Evolutionary conservation across 345 rosid species (phyloP).

Genomic region (Salix koriyanagi): DNA sequence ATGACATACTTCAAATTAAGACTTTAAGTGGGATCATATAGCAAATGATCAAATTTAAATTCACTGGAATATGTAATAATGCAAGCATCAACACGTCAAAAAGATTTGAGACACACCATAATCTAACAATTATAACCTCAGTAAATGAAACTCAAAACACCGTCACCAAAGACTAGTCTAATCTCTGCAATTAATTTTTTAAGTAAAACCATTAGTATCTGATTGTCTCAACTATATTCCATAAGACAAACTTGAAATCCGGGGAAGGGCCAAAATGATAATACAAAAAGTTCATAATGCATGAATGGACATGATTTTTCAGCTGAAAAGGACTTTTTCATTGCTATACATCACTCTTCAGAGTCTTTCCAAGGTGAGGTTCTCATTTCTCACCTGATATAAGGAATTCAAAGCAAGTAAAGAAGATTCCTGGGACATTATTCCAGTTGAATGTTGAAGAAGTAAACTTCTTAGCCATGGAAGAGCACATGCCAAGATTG

Average conservation of each 20-base stretch:
- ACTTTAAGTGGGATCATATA: neutral
- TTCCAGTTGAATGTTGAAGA: constrained; percentile 76
- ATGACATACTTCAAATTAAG: neutral
- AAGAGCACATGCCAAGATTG: constrained; percentile 73
- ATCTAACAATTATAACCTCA: neutral
- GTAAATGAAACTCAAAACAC: neutral
- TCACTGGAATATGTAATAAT: neutral
- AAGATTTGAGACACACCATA: neutral
- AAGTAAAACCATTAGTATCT: neutral
- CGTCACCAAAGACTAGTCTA: neutral
- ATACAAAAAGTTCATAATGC: neutral
- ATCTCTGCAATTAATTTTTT: neutral
- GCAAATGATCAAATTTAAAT: neutral
- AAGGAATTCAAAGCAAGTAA: constrained; percentile 63
- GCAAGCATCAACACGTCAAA: neutral
- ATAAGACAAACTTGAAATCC: neutral
- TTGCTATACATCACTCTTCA: neutral
- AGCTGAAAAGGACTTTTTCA: neutral
- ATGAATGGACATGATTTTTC: neutral
- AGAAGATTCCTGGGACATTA: constrained; percentile 84
- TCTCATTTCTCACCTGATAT: constrained; percentile 61
- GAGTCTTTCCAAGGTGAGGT: neutral
- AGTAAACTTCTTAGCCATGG: constrained; percentile 86
- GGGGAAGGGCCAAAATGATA: neutral
- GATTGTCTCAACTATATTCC: neutral